Evolutionary conservation across 129 eudicot genomes (phyloP), one percentile per base, ranked within the genome.

Genomic region (Flaveria brownii): DNA sequence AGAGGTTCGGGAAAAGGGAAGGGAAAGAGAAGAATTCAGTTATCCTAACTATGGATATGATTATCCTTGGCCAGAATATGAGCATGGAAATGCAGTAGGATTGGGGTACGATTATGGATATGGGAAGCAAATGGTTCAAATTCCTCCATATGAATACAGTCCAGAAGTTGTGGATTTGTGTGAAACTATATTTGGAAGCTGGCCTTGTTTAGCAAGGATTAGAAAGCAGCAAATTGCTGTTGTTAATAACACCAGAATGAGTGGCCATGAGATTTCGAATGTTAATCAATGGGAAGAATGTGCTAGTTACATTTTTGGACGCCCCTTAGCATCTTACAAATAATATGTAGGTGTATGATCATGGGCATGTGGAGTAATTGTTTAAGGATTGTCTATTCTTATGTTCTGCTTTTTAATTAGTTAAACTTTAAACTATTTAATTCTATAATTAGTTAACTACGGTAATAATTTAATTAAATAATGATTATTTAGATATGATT

Each of bases 191-290:
- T 88, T 90, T 78, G 98, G 98, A 46, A 82, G 84, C 59, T 93
- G 90, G 91, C 98, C 98, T 9, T 90, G 98, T 79, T 83, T 93
- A 65, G 79, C 80, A 52, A 86, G 86, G 88, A 83, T 71, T 7
- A 57, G 81, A 71, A 70, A 50, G 43, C 77, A 74, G 69, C 81
- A 81, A 33, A 75, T 80, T 70, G 33, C 25, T 9, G 25, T 26
- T 2, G 16, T 46, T 6, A 47, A 33, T 42, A 25, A 65, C 65
- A 71, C 55, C 17, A 46, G 26, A 23, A 78, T 5, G 62, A 54
- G 43, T 55, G 33, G 64, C 59, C 55, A 56, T 5, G 70, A 64
- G 42, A n/a, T 62, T 23, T 74, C 66, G 70, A 52, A 66, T 15
- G 18, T 3, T 56, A 86, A 86, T 65, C 85, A 77, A 39, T 93